These are phyloP conservation scores for Asterochloris sp. DNA, from an alignment of 139 green algal genomes.

Conservation along the genomic window DNA sequence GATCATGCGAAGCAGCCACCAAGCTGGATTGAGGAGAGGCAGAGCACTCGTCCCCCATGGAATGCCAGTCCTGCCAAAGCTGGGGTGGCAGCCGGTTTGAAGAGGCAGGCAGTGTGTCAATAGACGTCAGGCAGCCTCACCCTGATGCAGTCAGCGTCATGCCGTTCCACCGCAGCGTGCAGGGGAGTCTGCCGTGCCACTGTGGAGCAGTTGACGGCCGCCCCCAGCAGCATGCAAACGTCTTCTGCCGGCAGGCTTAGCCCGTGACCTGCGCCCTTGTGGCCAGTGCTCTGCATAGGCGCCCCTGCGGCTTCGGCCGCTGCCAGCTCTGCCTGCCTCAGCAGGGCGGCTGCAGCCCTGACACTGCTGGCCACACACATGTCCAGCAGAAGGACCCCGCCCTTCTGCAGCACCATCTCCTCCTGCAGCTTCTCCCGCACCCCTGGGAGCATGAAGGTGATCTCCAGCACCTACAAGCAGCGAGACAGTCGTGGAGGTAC, in stretches of 20 bases:
- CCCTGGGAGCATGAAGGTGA: constrained; percentile 55
- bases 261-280: neutral
- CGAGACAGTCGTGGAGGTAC: too few species aligned
- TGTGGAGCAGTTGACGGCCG: constrained; percentile 66
- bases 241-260: constrained; percentile 5
- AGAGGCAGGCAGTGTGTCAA: neutral
- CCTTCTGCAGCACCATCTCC: neutral
- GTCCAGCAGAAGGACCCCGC: neutral
- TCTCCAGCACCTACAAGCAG: constrained; percentile 40
- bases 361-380: constrained; percentile 2
- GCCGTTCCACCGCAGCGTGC: constrained; percentile 59
- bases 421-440: constrained; percentile 8
- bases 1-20: neutral
- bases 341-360: neutral
- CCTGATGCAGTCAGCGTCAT: constrained; percentile 15
- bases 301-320: neutral
- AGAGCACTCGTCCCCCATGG: neutral
- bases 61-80: neutral
- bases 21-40: neutral
- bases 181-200: constrained; percentile 55
- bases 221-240: constrained; percentile 33
- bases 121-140: neutral
- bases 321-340: neutral
- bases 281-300: neutral
- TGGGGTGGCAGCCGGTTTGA: neutral